A percentile compares a stretch with the other conserved stretches of the same genome.
Evolutionary conservation across 1,284 basidiomycete species (phyloP).

Genomic region (Pseudozyma tsukubaensis): DNA sequence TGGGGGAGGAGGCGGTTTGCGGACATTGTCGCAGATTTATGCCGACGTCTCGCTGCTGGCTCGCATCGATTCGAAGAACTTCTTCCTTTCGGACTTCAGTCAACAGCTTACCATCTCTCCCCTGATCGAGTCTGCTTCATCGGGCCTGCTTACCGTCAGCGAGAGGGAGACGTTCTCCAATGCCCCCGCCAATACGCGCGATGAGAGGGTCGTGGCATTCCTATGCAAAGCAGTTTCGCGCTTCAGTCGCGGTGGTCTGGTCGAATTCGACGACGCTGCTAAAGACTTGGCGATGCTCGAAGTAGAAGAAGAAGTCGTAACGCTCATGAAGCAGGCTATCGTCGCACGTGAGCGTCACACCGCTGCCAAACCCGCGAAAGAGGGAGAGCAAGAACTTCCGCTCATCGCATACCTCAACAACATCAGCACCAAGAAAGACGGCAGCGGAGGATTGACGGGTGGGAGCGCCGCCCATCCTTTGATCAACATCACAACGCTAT

Average conservation of each 20-base stretch:
- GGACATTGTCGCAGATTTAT: slow-evolving; percentile 70
- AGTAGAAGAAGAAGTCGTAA: slow-evolving; percentile 35
- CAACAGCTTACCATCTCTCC: slow-evolving; percentile 69
- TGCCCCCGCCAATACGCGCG: slow-evolving; percentile 72
- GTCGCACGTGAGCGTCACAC: slow-evolving; percentile 2
- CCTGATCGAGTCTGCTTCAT: slow-evolving; percentile 69
- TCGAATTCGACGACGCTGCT: slow-evolving; percentile 69
- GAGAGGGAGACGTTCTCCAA: slow-evolving; percentile 73
- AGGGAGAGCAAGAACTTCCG: slow-evolving; percentile 14
- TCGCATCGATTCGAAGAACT: slow-evolving; percentile 72
- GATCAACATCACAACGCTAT: slow-evolving; percentile 68
- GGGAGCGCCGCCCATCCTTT: slow-evolving; percentile 31
- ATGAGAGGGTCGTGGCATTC: slow-evolving; percentile 69
- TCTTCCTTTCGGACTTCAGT: slow-evolving; percentile 68
- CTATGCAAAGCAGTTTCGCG: slow-evolving; percentile 68
- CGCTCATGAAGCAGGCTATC: slow-evolving; percentile 27
- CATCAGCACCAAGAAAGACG: background rate
- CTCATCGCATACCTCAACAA: slow-evolving; percentile 29
- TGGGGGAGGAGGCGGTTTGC: slow-evolving; percentile 24
- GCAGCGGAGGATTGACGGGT: slow-evolving; percentile 5
- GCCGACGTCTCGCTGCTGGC: slow-evolving; percentile 73
- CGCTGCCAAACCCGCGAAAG: background rate
- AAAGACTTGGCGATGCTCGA: slow-evolving; percentile 70
- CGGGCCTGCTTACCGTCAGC: slow-evolving; percentile 70
- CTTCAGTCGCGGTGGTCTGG: slow-evolving; percentile 69